Evolutionary conservation across 1,284 basidiomycete genomes (phyloP).

Genomic region (Austropuccinia psidii): DNA sequence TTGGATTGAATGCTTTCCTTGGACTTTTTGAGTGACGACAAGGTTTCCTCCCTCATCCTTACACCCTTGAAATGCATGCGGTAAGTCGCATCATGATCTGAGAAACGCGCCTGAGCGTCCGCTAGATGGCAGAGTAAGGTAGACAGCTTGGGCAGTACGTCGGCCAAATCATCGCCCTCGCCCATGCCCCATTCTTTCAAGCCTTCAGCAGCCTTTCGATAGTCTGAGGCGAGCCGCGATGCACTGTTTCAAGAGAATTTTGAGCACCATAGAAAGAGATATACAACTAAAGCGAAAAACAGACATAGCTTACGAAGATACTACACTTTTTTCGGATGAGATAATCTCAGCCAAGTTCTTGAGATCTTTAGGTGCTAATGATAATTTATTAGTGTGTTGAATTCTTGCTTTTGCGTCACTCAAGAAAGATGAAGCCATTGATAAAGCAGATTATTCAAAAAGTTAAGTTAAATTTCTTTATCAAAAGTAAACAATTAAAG

Average conservation of each 20-base stretch:
- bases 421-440: constrained; percentile 33
- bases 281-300: background rate
- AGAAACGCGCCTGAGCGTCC: constrained; percentile 41
- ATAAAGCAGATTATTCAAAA: no score
- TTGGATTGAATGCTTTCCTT: constrained; percentile 41
- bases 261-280: no score
- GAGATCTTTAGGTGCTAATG: constrained; percentile 42
- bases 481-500: no score
- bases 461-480: no score
- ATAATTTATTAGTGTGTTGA: constrained; percentile 32
- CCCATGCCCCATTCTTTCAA: constrained; percentile 43
- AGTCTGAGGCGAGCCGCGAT: constrained; percentile 39
- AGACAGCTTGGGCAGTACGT: constrained; percentile 42
- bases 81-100: constrained; percentile 43
- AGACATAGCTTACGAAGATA: constrained; percentile 39
- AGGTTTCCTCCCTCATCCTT: constrained; percentile 43
- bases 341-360: constrained; percentile 43
- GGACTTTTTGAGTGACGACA: constrained; percentile 41
- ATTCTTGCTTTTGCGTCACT: constrained; percentile 19
- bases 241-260: constrained; percentile 32
- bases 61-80: constrained; percentile 44
- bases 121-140: constrained; percentile 43
- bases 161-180: constrained; percentile 44
- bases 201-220: constrained; percentile 40
- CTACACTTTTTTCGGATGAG: constrained; percentile 40